Evolutionary conservation across 495 filamentous ascomycete species (phyloP), one percentile per base, ranked within the genome.

Genomic region (Lineolata rhizophorae): DNA sequence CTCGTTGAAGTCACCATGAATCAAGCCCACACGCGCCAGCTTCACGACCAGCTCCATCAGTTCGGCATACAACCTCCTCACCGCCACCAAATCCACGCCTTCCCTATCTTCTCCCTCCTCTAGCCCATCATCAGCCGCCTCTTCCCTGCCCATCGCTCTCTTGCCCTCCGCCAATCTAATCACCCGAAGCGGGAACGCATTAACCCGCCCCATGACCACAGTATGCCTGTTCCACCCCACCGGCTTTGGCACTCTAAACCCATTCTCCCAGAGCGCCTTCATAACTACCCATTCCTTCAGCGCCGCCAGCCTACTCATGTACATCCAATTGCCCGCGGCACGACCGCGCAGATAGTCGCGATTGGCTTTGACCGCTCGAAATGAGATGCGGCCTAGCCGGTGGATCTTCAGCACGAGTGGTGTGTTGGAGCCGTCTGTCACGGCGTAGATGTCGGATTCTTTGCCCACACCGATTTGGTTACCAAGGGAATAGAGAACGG

Each of bases 1-100:
- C 56, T 95, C 90, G 57, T 99, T 99, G 58, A 92, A 95, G 50
- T 99, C 87, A 41, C 87, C 90, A 50, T 99, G 87, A 33, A 99
- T 95, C 35, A 99, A 56, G 5, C 87, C 90, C 43, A 76, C 72
- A 18, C 65, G 61, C n/a, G 87, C 87, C 16, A 99, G 63, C 30
- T 68, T 60, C 27, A 99, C 49, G 37, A 94, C 80, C 38, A 93
- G 67, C 32, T 71, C 65, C 50, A 99, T 90, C 32, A 99, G 57
- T 32, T 92, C 76, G 21, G 75, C 72, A 55, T 95, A 95, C 13
- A 99, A 60, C 18, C 45, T 48, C n/a, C n/a, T n/a, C n/a, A n/a
- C n/a, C 5, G 79, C 78, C 0, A 18, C 5, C 5, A 82, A 79
- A 31, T 90, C 65, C 4, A 94, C 72, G 22, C 58, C 61, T 11